Base-by-base conservation (phyloP, 139 green algal species). In the Chlamydomonas eustigma region DNA sequence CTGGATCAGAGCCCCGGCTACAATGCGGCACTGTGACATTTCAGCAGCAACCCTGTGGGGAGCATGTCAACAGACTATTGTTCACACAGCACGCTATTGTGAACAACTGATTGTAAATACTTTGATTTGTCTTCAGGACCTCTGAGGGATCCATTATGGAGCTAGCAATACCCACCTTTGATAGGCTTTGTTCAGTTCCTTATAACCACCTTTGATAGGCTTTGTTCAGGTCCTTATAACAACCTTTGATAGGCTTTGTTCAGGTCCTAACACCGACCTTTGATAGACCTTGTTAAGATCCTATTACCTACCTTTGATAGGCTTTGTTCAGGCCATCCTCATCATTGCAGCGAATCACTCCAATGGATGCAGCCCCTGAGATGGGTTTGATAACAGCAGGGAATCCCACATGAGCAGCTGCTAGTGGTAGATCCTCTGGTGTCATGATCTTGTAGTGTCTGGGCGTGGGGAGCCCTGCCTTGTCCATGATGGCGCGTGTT, bases 341-440 rank as follows among this genome's bases (percentile, higher is more conserved):
- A 69, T 86, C 74, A 70, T 96, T 86, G 52, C 93, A 90, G 5
- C 90, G 87, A 5, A 97, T 89, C 25, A 97, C 93, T 2, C 93
- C 93, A 66, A 97, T 91, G 68, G 88, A 94, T 18, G 93, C 93
- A 0, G 93, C 93, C 22, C 93, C 92, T 66, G 84, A 88, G 69
- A 95, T 91, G 71, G 93, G 93, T 85, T 97, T 97, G 87, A 97
- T 95, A 12, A 97, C 93, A 0, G 88, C 80, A 22, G 91, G 91
- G 83, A 92, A 95, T 65, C 91, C 90, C 28, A 95, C 91, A 50
- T 91, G 82, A 0, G 76, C 77, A 22, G 78, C 88, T 1, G 89
- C 92, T 33, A 78, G 68, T 18, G 76, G 28, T 28, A 96, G 72
- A 63, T 94, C 80, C 8, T 74, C 71, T 1, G 74, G 64, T 0